Base-by-base conservation (phyloP, 2,329 filamentous ascomycete genomes). In the Torrubiella hemipterigena region DNA sequence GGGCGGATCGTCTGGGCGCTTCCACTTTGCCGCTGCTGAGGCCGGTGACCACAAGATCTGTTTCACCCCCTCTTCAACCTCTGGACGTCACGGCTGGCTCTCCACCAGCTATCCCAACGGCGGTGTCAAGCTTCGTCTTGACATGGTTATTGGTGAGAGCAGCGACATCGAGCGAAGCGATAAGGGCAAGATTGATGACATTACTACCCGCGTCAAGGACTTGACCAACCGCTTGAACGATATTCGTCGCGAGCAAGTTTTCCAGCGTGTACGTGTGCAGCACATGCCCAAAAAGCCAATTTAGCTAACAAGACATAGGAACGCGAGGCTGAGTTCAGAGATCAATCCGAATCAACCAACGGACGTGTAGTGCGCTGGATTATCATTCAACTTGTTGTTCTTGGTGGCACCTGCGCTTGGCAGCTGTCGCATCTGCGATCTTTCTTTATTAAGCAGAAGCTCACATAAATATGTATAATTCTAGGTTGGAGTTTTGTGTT, bases 381-480 rank as follows among this genome's bases (percentile, higher is more conserved):
- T 43, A 51, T 95, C 42, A 80, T 96, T 44, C 91, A 98, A 60
- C 65, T 96, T 38, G 70, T 77, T 31, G 75, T 96, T 22, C 67
- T 98, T 32, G 83, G 78, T 33, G 68, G 79, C 34, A 94, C 91
- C 20, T 98, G 91, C 61, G 83, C 85, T 38, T 98, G 91, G 91
- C 91, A 98, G 59, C 68, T 98, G 28, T 93, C 86, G 32, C 89
- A 98, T 61, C 71, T 98, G 47, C 74, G 91, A 45, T 81, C 83
- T 28, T 98, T 98, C 73, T 98, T 98, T 67, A 98, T 98, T 68
- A 98, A 98, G 73, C 89, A 96, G 67, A 98, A 98, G 72, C 77
- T 98, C 55, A 96, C 91, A 37, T 98, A 74, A 59, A 29, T 12
- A 14, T 18, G 30, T 27, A 13, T 32, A 19, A 18, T 13, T 19